phyloP scores from a whole-genome alignment of 2,329 filamentous ascomycete species.

The Xenosphaeropsis pyriputrescens region DNA sequence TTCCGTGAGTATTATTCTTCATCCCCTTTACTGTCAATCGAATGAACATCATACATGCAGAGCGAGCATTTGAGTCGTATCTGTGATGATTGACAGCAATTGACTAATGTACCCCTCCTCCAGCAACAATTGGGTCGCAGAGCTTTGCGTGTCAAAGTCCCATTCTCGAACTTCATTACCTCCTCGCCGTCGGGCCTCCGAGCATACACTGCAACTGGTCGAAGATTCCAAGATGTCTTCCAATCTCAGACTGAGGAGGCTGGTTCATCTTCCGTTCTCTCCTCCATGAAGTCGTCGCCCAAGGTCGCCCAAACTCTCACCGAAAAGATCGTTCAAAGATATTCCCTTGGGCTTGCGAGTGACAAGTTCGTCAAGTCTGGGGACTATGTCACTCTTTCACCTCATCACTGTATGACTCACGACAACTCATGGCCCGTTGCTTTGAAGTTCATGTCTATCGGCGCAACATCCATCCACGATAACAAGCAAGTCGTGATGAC shows the following conservation, averaged over 20 bases:
- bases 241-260: conserved; percentile 47
- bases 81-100: too few relatives aligned
- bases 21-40: too few relatives aligned
- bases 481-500: conserved; percentile 67
- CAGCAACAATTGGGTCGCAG: too few relatives aligned
- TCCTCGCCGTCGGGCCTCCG: conserved; percentile 3
- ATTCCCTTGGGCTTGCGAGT: conserved; percentile 59
- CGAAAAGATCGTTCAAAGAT: conserved; percentile 81
- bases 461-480: conserved; percentile 59
- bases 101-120: too few relatives aligned
- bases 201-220: conserved; percentile 14
- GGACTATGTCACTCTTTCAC: conserved; percentile 69
- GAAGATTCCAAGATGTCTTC: conserved; percentile 36
- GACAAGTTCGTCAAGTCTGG: conserved; percentile 65
- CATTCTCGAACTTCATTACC: too few relatives aligned
- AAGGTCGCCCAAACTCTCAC: conserved; percentile 58
- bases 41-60: too few relatives aligned
- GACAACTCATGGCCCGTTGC: conserved; percentile 70
- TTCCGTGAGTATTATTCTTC: too few relatives aligned
- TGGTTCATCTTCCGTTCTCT: conserved; percentile 33
- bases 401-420: conserved; percentile 71
- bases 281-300: conserved; percentile 25
- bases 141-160: too few relatives aligned
- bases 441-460: conserved; percentile 68
- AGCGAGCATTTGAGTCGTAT: too few relatives aligned